A percentile compares a stretch with the other conserved stretches of the same genome.
These are phyloP conservation scores for Akanthomyces uredinophilus DNA, from an alignment of 2,329 filamentous ascomycete genomes.

Conservation along the genomic window DNA sequence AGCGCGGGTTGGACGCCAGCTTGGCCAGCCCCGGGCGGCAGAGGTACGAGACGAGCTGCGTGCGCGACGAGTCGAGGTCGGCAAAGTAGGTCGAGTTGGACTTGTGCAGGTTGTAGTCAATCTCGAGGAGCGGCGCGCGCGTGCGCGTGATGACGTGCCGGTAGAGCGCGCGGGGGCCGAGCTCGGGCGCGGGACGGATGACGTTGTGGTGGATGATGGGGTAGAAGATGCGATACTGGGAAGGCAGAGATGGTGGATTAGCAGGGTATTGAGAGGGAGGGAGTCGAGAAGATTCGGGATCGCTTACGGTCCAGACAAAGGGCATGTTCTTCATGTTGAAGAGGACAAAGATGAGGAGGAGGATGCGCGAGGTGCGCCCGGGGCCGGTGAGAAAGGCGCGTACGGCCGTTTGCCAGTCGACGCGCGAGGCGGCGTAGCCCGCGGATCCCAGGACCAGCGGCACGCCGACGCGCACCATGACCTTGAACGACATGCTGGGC, in stretches of 20 bases:
- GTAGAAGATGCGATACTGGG: slow-evolving; percentile 54
- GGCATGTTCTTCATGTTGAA: slow-evolving; percentile 71
- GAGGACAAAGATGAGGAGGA: slow-evolving; percentile 51
- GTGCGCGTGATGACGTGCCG: slow-evolving; percentile 62
- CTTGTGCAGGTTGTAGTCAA: slow-evolving; percentile 83
- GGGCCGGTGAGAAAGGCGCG: slow-evolving; percentile 48
- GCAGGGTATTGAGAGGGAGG: too few species aligned
- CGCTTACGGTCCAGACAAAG: slow-evolving; percentile 67
- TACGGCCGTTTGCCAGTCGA: slow-evolving; percentile 36
- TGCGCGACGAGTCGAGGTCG: slow-evolving; percentile 78
- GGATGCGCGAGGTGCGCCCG: slow-evolving; percentile 47
- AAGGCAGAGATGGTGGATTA: neutral
- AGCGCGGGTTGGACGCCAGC: slow-evolving; percentile 44
- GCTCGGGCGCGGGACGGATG: slow-evolving; percentile 41
- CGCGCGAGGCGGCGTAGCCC: slow-evolving; percentile 43
- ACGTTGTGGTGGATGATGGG: slow-evolving; percentile 51
- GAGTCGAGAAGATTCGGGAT: too few species aligned
- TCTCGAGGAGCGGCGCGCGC: slow-evolving; percentile 67
- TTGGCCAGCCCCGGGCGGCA: slow-evolving; percentile 53
- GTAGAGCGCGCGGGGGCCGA: slow-evolving; percentile 63
- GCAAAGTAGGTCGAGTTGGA: slow-evolving; percentile 81
- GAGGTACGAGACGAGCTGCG: slow-evolving; percentile 70
- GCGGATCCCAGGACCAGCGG: slow-evolving; percentile 37
- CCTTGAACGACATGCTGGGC: slow-evolving; percentile 29
- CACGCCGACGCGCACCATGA: slow-evolving; percentile 35